Conservation (phyloP, 768 basidiomycete species). For the Termitomyces sp. region DNA sequence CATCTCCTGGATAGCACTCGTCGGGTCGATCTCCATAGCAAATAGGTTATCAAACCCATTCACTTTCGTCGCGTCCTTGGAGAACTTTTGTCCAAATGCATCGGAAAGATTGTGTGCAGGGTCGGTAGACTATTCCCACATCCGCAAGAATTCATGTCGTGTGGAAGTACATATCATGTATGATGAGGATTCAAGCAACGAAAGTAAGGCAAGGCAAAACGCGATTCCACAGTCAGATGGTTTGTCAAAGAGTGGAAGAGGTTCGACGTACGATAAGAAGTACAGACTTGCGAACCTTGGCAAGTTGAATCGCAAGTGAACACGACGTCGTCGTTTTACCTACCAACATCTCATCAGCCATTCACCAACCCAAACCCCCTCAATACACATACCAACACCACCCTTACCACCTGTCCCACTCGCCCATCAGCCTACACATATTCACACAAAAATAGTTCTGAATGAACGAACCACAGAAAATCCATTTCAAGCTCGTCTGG, state of each 20-base stretch:
- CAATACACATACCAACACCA: conserved; percentile 76
- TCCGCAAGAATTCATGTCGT: no score
- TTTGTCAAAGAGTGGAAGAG: neutral
- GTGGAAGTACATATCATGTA: no score
- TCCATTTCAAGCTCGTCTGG: conserved; percentile 94
- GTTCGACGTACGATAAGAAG: conserved; percentile 76
- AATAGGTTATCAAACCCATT: conserved; percentile 96
- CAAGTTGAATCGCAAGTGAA: conserved; percentile 95
- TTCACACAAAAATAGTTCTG: conserved; percentile 3
- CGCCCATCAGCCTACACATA: conserved; percentile 7
- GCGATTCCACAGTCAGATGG: conserved; percentile 14
- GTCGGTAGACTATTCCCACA: conserved; percentile 87
- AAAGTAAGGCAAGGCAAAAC: neutral
- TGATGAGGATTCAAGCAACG: neutral
- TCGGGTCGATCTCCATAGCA: conserved; percentile 99
- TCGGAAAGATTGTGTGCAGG: conserved; percentile 99
- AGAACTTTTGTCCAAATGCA: conserved; percentile 98
- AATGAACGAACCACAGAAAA: conserved; percentile 83
- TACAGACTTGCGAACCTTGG: conserved; percentile 88
- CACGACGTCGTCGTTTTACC: conserved; percentile 99
- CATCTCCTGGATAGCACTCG: conserved; percentile 98
- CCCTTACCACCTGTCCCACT: conserved; percentile 84
- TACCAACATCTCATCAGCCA: conserved; percentile 23
- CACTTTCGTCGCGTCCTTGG: conserved; percentile 97
- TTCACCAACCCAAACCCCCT: neutral